A percentile compares a stretch with the other conserved stretches of the same genome.
phyloP scores from a whole-genome alignment of 2,329 filamentous ascomycete genomes.

The Microsporum canis region DNA sequence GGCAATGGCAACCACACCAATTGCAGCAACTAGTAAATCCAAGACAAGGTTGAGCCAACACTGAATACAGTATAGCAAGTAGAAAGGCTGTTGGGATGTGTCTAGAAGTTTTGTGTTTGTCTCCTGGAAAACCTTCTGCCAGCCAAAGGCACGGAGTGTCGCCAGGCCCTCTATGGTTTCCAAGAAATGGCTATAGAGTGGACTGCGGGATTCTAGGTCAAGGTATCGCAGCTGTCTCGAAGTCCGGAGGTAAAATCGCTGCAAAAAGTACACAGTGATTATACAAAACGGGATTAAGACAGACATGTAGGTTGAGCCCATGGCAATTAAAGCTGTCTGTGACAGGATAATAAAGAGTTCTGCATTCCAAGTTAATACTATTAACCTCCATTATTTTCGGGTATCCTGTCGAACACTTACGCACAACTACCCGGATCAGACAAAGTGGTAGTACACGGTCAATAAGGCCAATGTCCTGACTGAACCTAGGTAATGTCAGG shows the following conservation, averaged over 20 bases:
- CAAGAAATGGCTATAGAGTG: conserved; percentile 31
- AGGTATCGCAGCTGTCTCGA: conserved; percentile 35
- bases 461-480: too few species aligned
- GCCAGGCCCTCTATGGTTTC: conserved; percentile 18
- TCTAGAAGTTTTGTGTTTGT: conserved; percentile 23
- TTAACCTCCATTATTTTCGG: too few species aligned
- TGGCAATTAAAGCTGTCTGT: background rate
- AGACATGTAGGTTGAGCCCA: conserved; percentile 20
- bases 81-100: conserved; percentile 25
- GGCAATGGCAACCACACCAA: conserved; percentile 28
- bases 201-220: conserved; percentile 35
- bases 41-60: conserved; percentile 31
- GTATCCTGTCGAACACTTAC: too few species aligned
- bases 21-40: conserved; percentile 27
- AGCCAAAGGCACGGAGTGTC: conserved; percentile 13
- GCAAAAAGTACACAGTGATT: conserved; percentile 21
- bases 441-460: too few species aligned
- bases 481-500: too few species aligned
- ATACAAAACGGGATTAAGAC: conserved; percentile 19
- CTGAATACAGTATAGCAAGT: conserved; percentile 26
- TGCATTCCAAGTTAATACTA: too few species aligned
- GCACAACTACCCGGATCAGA: too few species aligned
- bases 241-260: conserved; percentile 34
- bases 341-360: too few species aligned
- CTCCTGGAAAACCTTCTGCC: conserved; percentile 11